phyloP scores from a whole-genome alignment of 2,329 filamentous ascomycete genomes.

The Orbilia javanica region DNA sequence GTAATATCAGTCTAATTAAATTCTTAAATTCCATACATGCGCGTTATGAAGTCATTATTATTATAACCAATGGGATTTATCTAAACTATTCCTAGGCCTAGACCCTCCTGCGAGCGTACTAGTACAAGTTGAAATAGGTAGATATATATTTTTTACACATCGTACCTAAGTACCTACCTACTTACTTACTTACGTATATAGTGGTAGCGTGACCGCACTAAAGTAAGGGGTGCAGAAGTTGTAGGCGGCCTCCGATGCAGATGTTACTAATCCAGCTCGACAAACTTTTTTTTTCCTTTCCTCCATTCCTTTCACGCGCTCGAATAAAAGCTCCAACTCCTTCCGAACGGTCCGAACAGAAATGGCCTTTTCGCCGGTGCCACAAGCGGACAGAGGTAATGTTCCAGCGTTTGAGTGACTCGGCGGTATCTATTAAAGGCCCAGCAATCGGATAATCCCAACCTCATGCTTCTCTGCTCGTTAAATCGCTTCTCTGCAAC shows the following conservation, averaged over 20 bases:
- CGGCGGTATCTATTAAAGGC: neutral
- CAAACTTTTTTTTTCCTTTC: conserved; percentile 17
- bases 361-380: conserved; percentile 41
- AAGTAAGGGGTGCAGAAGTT: too few species aligned
- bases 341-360: conserved; percentile 46
- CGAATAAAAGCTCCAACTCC: conserved; percentile 1
- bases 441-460: conserved; percentile 15
- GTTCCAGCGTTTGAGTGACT: neutral
- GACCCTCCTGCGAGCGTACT: too few species aligned
- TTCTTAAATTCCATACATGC: too few species aligned
- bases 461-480: neutral
- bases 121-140: too few species aligned
- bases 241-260: neutral
- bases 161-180: neutral
- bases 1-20: too few species aligned
- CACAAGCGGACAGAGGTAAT: conserved; percentile 7
- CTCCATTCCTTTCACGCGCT: conserved; percentile 22
- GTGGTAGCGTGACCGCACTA: too few species aligned
- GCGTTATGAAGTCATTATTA: too few species aligned
- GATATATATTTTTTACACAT: too few species aligned
- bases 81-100: too few species aligned
- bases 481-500: neutral
- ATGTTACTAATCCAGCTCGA: neutral
- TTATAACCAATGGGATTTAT: too few species aligned
- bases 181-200: neutral